Conservation (phyloP, 345 rosid genomes). For the Sonneratia alba region DNA sequence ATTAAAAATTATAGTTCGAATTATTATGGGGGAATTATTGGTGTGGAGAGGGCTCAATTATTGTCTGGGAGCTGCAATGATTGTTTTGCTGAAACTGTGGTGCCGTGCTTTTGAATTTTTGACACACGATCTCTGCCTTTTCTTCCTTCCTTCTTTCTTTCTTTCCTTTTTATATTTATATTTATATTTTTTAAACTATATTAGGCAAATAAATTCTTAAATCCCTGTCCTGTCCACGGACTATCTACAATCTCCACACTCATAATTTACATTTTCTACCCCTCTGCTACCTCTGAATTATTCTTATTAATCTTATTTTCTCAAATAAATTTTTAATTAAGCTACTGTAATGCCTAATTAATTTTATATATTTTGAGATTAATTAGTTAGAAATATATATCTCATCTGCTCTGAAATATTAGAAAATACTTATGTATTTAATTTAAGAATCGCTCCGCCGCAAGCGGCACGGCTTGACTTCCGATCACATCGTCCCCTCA, state of each 20-base stretch:
- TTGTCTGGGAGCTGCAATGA: background rate
- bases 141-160: background rate
- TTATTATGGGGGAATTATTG: constrained; percentile 7
- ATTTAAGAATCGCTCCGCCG: background rate
- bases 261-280: background rate
- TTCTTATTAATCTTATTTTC: background rate
- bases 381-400: no score
- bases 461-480: background rate
- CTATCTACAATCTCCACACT: background rate
- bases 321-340: no score
- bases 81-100: background rate
- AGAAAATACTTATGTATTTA: no score
- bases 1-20: background rate
- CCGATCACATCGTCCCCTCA: background rate
- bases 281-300: background rate
- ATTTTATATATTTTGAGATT: no score
- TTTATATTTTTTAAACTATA: background rate
- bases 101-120: background rate
- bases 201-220: background rate
- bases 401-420: no score
- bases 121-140: background rate
- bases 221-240: background rate
- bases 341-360: no score
- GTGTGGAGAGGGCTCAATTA: constrained; percentile 4
- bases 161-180: background rate